Evolutionary conservation across 331 rosid species (phyloP).

Genomic region (Phaseolus coccineus): DNA sequence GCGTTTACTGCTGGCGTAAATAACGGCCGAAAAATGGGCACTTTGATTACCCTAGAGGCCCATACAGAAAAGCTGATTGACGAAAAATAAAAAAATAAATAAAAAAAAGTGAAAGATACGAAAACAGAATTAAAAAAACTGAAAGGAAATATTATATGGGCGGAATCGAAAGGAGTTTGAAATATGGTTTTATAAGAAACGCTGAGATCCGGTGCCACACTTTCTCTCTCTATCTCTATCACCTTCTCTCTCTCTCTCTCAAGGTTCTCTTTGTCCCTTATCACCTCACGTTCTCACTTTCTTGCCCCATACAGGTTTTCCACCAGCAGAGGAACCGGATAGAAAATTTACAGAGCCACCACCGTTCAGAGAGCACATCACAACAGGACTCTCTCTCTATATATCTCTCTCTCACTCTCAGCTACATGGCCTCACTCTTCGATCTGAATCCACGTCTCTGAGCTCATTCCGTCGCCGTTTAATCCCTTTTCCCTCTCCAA

Average conservation of each 20-base stretch:
- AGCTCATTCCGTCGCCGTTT: conserved; percentile 14
- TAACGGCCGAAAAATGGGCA: conserved; percentile 53
- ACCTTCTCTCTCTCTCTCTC: conserved; percentile 46
- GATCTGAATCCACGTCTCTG: conserved; percentile 56
- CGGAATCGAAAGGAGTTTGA: conserved; percentile 68
- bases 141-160: neutral
- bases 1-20: conserved; percentile 48
- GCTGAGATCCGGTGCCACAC: conserved; percentile 76
- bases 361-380: neutral
- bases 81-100: neutral
- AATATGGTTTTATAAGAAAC: conserved; percentile 42
- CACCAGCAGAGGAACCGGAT: conserved; percentile 54
- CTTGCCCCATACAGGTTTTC: conserved; percentile 71
- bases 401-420: neutral
- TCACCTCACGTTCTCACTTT: conserved; percentile 77
- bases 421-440: conserved; percentile 40
- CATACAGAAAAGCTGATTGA: conserved; percentile 44
- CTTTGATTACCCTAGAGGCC: conserved; percentile 40
- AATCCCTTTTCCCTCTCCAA: neutral
- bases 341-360: conserved; percentile 42
- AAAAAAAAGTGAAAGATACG: conserved; percentile 23
- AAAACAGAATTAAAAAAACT: neutral
- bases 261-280: conserved; percentile 72
- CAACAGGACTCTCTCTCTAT: neutral
- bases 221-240: conserved; percentile 57